These are phyloP conservation scores for Aspergillus sclerotioniger DNA, from an alignment of 495 filamentous ascomycete genomes.

Conservation along the genomic window DNA sequence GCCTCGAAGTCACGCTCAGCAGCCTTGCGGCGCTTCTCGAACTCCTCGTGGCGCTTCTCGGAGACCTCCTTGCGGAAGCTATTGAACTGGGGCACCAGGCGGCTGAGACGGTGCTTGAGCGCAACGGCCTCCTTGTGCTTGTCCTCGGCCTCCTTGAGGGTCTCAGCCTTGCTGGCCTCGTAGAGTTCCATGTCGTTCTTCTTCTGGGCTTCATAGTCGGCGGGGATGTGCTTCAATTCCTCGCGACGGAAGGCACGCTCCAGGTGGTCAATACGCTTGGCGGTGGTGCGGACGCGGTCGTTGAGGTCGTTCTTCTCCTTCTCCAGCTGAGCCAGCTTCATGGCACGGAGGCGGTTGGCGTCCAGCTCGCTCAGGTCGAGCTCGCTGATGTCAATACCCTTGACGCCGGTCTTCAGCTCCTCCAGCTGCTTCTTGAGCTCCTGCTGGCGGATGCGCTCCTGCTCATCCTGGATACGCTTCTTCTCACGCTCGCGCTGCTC, in stretches of 20 bases:
- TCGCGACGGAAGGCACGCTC: slow-evolving; percentile 96
- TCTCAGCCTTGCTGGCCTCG: slow-evolving; percentile 72
- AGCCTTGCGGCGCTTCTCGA: slow-evolving; percentile 85
- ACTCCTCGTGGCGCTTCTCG: slow-evolving; percentile 87
- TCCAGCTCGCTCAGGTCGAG: slow-evolving; percentile 85
- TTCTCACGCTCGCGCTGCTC: slow-evolving; percentile 89
- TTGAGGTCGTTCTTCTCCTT: slow-evolving; percentile 94
- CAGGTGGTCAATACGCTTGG: slow-evolving; percentile 95
- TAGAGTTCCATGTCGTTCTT: slow-evolving; percentile 77
- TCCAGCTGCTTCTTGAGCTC: slow-evolving; percentile 95
- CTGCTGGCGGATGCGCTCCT: slow-evolving; percentile 85
- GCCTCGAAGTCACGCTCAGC: slow-evolving; percentile 87
- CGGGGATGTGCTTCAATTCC: slow-evolving; percentile 84
- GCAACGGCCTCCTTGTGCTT: slow-evolving; percentile 90
- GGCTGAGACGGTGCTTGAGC: slow-evolving; percentile 84
- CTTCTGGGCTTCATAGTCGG: slow-evolving; percentile 83
- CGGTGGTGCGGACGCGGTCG: slow-evolving; percentile 84
- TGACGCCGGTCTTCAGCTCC: slow-evolving; percentile 83
- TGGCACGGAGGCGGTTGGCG: slow-evolving; percentile 80
- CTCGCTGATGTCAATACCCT: slow-evolving; percentile 73
- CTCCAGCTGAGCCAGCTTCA: slow-evolving; percentile 93
- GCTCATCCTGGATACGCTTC: slow-evolving; percentile 84
- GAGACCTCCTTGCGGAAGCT: slow-evolving; percentile 74
- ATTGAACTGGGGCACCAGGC: slow-evolving; percentile 79
- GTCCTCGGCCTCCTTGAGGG: slow-evolving; percentile 71